Evolutionary conservation across 2,329 filamentous ascomycete genomes (phyloP).

Genomic region (Raffaelea deltoideospora): DNA sequence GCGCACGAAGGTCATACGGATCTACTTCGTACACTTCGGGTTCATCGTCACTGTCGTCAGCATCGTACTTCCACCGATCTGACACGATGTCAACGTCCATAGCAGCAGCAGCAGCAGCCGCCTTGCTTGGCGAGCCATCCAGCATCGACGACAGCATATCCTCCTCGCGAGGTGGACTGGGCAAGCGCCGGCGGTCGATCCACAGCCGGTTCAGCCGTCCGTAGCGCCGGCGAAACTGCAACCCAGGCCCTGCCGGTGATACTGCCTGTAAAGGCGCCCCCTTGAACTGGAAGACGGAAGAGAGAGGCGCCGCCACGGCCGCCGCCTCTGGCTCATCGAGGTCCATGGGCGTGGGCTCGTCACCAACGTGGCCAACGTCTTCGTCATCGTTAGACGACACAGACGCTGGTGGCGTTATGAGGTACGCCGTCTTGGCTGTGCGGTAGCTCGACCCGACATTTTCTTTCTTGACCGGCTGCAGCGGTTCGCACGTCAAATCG

Average conservation of each 20-base stretch:
- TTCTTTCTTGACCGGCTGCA: conserved; percentile 61
- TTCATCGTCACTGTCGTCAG: conserved; percentile 71
- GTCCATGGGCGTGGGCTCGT: conserved; percentile 29
- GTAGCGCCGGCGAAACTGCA: conserved; percentile 65
- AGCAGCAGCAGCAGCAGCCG: too few species aligned
- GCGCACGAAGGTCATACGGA: conserved; percentile 44
- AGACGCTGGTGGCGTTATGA: conserved; percentile 49
- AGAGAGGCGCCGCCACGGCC: too few species aligned
- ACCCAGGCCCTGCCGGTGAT: too few species aligned
- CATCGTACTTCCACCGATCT: conserved; percentile 77
- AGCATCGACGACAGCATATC: too few species aligned
- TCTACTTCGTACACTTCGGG: conserved; percentile 62
- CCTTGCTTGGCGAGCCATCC: too few species aligned
- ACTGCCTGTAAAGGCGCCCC: too few species aligned
- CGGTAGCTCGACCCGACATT: conserved; percentile 49
- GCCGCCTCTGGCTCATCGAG: conserved; percentile 27
- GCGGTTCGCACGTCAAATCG: conserved; percentile 72
- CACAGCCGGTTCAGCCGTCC: conserved; percentile 74
- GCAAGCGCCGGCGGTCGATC: conserved; percentile 70
- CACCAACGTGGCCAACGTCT: too few species aligned
- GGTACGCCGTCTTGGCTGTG: conserved; percentile 55
- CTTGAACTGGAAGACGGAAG: conserved; percentile 29
- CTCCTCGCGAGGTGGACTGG: conserved; percentile 1
- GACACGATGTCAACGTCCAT: conserved; percentile 21
- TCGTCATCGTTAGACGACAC: conserved; percentile 32